These are phyloP conservation scores for Acanthamoeba lenticulata DNA, from an alignment of 208 protist genomes.

Conservation along the genomic window DNA sequence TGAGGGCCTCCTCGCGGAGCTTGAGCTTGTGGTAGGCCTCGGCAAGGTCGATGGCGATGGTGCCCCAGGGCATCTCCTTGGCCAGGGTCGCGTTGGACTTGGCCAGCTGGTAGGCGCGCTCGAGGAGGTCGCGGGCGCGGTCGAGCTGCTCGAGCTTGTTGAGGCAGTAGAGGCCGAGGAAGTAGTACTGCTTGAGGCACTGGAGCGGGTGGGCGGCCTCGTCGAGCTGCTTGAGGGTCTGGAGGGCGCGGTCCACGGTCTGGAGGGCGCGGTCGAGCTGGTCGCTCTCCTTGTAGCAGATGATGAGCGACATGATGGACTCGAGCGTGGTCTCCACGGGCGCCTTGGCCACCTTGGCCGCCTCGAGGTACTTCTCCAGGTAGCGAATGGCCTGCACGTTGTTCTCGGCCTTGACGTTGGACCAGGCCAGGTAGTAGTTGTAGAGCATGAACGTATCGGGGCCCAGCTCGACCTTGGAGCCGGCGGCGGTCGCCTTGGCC, in stretches of 20 bases:
- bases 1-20: slow-evolving; percentile 20
- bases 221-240: slow-evolving; percentile 23
- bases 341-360: slow-evolving; percentile 1
- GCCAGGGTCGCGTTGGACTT: slow-evolving; percentile 12
- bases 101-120: slow-evolving; percentile 14
- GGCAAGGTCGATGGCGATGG: slow-evolving; percentile 34
- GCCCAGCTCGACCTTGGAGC: not conserved
- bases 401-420: slow-evolving; percentile 22
- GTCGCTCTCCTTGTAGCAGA: slow-evolving; percentile 14
- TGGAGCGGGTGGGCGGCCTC: not conserved
- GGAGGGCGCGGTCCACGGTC: not conserved
- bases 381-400: not conserved
- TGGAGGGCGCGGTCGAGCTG: not conserved
- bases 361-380: slow-evolving; percentile 19
- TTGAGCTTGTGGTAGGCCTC: slow-evolving; percentile 55
- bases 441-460: not conserved
- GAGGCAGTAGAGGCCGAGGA: slow-evolving; percentile 42
- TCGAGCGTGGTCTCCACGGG: slow-evolving; percentile 38
- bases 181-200: slow-evolving; percentile 53
- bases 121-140: slow-evolving; percentile 5
- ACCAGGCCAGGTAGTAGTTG: slow-evolving; percentile 34
- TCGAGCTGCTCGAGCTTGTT: slow-evolving; percentile 39
- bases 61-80: slow-evolving; percentile 55
- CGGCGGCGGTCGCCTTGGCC: not conserved
- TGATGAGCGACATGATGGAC: slow-evolving; percentile 37